Base-by-base conservation (phyloP, 768 basidiomycete species). In the Boletus reticulatus region DNA sequence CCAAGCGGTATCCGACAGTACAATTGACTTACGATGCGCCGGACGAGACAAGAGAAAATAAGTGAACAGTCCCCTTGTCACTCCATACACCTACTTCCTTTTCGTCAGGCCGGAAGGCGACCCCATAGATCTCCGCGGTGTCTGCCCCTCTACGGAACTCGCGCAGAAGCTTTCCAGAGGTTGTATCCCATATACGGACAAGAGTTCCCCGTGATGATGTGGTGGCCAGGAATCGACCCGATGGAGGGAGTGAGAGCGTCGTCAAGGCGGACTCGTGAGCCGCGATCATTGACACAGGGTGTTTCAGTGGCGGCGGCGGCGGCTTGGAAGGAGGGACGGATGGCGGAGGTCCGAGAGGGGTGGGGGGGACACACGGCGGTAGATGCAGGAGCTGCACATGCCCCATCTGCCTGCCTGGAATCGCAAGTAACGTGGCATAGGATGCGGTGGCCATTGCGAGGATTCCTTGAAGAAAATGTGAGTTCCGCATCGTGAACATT, bases 61-160 rank as follows among this genome's bases (percentile, higher is more conserved):
- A 78, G 67, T 97, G 94, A 8, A 97, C 85, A 0, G 94, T 97
- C 36, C 94, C 94, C 72, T 97, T 97, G 71, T 97, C 94, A 66
- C 92, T 94, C 88, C 92, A 93, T 11, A 92, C 93, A 64, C 90
- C 92, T 0, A 96, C 75, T 61, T 94, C 91, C 54, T 80, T 81
- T 64, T 95, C 94, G 62, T 93, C 92, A 5, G 84, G 86, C 37
- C 93, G 81, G 71, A 95, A 93, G 13, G 88, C 87, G 19, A 94
- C 88, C 3, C 92, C 92, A 70, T 93, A 95, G 43, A 96, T 94
- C 64, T 89, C 87, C 29, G 94, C 94, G 64, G 91, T 87, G 71
- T 97, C 94, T 17, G 88, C 82, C 10, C 94, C 94, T 67, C 94
- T 80, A 53, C 94, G 77, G 29, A 97, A 80, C 68, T 95, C 94